Conservation (phyloP, 2,329 filamentous ascomycete species). For the Amauroascus verrucosus region DNA sequence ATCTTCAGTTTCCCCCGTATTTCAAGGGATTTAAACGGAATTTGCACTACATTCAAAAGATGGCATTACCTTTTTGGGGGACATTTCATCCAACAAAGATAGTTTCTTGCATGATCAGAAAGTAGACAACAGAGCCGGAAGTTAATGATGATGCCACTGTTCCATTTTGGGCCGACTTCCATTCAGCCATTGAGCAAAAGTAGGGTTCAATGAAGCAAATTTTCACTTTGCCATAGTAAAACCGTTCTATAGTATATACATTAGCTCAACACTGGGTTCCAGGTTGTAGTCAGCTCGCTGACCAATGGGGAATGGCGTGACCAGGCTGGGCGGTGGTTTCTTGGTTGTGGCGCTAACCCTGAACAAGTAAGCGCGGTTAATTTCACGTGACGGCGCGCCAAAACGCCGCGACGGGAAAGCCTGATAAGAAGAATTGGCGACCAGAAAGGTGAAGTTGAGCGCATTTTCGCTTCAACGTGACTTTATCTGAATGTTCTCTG, state of each 20-base stretch:
- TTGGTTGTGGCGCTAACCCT: not conserved
- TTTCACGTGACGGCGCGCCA: constrained; percentile 8
- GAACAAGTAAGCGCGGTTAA: not conserved
- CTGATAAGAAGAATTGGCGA: too few species aligned
- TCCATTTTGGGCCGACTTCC: not conserved
- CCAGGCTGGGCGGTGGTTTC: too few species aligned
- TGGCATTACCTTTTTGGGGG: too few species aligned
- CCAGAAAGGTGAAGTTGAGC: too few species aligned
- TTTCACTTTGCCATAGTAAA: too few species aligned
- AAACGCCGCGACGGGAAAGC: not conserved
- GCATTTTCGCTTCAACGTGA: too few species aligned
- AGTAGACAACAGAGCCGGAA: not conserved
- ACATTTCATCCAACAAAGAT: too few species aligned
- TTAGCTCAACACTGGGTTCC: too few species aligned
- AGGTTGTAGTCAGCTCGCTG: not conserved
- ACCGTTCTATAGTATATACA: too few species aligned
- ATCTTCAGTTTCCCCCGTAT: not conserved
- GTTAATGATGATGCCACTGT: not conserved
- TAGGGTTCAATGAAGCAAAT: not conserved
- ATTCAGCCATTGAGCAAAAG: not conserved
- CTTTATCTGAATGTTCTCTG: constrained; percentile 5
- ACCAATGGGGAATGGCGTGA: not conserved
- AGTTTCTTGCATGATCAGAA: not conserved
- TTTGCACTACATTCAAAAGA: too few species aligned
- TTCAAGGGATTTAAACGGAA: too few species aligned